A percentile compares a stretch with the other conserved stretches of the same genome.
These are phyloP conservation scores for Barnettozyma vustinii DNA, from an alignment of 805 yeast species.

Conservation along the genomic window DNA sequence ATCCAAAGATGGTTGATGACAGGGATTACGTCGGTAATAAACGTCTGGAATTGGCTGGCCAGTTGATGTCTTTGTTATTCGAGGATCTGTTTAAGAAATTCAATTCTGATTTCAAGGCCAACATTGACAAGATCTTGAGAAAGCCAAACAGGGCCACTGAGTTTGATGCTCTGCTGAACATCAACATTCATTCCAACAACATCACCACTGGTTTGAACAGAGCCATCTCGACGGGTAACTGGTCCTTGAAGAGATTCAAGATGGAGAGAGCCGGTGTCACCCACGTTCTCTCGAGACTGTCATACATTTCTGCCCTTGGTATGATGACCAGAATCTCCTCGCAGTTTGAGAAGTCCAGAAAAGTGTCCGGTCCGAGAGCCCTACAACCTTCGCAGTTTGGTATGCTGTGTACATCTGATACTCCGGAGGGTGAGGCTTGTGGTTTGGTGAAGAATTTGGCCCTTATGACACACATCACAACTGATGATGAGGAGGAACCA, in stretches of 20 bases:
- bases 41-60: conserved; percentile 95
- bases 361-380: conserved; percentile 98
- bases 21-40: conserved; percentile 98
- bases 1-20: conserved; percentile 95
- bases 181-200: conserved; percentile 86
- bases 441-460: conserved; percentile 97
- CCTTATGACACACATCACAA: conserved; percentile 96
- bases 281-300: conserved; percentile 85
- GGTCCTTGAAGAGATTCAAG: conserved; percentile 98
- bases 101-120: conserved; percentile 89
- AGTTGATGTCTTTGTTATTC: conserved; percentile 86
- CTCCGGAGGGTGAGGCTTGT: conserved; percentile 99
- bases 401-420: conserved; percentile 97
- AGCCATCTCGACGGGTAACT: conserved; percentile 97
- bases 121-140: conserved; percentile 87
- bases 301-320: conserved; percentile 92
- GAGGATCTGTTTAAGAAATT: conserved; percentile 97
- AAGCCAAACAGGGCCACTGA: conserved; percentile 94
- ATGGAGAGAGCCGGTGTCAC: conserved; percentile 99
- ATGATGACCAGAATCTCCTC: conserved; percentile 99
- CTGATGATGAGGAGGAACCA: conserved; percentile 95
- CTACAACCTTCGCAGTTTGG: conserved; percentile 98
- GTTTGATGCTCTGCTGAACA: conserved; percentile 86
- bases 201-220: conserved; percentile 92
- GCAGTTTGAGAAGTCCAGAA: conserved; percentile 97